These are phyloP conservation scores for Trichoderma guizhouense DNA, from an alignment of 2,329 filamentous ascomycete species.

Conservation along the genomic window DNA sequence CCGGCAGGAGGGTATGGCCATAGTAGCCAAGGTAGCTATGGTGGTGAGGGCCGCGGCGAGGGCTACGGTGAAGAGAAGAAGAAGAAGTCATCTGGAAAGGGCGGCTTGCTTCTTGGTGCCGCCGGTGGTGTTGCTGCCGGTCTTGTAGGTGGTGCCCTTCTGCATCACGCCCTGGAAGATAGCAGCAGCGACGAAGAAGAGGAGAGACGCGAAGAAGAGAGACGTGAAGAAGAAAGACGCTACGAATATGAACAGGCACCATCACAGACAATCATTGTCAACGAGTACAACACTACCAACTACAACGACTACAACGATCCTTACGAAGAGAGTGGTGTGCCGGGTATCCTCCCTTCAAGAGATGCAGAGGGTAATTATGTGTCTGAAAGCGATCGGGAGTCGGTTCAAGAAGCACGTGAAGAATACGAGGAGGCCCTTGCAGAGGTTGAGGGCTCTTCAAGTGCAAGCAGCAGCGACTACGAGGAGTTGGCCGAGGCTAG, in stretches of 20 bases:
- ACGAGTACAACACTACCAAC: background rate
- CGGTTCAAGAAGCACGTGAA: conserved; percentile 40
- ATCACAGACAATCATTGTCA: conserved; percentile 16
- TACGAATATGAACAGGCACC: background rate
- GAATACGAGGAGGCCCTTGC: conserved; percentile 44
- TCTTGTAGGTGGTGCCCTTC: conserved; percentile 54
- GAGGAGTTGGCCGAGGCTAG: conserved; percentile 49
- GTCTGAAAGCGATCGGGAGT: conserved; percentile 35
- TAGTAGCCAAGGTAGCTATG: background rate
- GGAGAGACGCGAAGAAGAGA: background rate
- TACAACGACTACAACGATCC: background rate
- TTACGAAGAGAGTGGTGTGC: conserved; percentile 16
- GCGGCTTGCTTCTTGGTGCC: conserved; percentile 55
- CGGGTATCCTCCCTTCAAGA: conserved; percentile 34
- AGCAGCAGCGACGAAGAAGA: conserved; percentile 23
- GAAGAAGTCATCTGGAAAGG: conserved; percentile 45
- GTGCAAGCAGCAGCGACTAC: conserved; percentile 42
- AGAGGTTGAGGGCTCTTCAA: conserved; percentile 39
- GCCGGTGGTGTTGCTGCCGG: conserved; percentile 58
- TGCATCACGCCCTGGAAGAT: conserved; percentile 50
- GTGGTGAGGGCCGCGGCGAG: background rate
- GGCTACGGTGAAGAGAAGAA: background rate
- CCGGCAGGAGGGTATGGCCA: conserved; percentile 13
- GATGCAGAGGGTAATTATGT: conserved; percentile 39
- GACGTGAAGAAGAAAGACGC: background rate